Conservation (phyloP, 2,329 filamentous ascomycete genomes). For the Hypoxylon sp. region DNA sequence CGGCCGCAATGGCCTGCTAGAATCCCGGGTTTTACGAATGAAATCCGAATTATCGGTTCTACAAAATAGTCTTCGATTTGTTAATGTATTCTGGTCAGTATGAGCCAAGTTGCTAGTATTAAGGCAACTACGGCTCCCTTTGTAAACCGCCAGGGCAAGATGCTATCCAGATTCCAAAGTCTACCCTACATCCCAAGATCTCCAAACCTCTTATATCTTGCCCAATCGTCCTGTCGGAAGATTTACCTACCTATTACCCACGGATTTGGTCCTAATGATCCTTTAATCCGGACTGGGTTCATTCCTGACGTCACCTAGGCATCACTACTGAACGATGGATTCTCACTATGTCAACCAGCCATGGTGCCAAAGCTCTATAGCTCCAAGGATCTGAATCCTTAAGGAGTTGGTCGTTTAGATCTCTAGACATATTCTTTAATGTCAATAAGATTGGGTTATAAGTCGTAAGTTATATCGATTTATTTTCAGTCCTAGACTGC, state of each 20-base stretch:
- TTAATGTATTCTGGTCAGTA: background rate
- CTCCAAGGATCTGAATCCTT: background rate
- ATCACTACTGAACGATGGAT: no score
- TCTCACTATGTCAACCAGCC: no score
- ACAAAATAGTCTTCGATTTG: background rate
- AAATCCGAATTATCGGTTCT: constrained; percentile 6
- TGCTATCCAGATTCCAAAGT: background rate
- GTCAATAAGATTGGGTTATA: no score
- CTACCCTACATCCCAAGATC: background rate
- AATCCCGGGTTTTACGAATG: constrained; percentile 18
- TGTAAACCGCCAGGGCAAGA: background rate
- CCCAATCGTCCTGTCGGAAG: background rate
- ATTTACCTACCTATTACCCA: background rate
- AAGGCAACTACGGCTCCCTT: background rate
- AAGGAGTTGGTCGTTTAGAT: background rate
- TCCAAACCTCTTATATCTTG: background rate
- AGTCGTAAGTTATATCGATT: no score
- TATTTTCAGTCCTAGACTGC: no score
- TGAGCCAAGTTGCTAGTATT: background rate
- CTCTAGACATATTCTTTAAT: no score
- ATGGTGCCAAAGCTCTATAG: background rate
- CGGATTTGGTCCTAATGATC: background rate
- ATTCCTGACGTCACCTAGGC: background rate
- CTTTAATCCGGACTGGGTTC: background rate
- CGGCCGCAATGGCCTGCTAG: constrained; percentile 41